Evolutionary conservation across 495 filamentous ascomycete genomes (phyloP).

Genomic region (Aspergillus affinis): DNA sequence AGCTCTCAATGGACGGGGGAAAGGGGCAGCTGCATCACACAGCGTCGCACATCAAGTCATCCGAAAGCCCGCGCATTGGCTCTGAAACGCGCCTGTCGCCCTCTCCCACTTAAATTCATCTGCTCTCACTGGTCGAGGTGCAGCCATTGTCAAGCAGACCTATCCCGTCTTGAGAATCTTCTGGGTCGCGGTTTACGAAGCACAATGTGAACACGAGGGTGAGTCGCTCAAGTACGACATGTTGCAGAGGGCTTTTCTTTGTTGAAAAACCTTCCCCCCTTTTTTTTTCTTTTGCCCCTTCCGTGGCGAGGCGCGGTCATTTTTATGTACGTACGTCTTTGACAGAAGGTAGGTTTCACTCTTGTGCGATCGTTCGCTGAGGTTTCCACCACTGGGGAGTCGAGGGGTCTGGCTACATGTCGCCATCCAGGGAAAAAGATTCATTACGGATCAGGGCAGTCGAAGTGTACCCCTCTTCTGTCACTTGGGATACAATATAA

Average conservation of each 20-base stretch:
- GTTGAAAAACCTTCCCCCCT: not conserved
- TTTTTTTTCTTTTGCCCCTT: not conserved
- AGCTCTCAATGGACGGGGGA: not conserved
- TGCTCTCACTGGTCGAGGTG: too few relatives aligned
- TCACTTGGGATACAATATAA: not conserved
- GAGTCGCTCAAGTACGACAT: not conserved
- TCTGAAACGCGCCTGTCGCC: slow-evolving; percentile 1
- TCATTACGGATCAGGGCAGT: too few relatives aligned
- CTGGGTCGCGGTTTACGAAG: too few relatives aligned
- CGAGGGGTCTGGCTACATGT: too few relatives aligned
- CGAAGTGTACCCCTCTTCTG: not conserved
- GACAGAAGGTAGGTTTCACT: not conserved
- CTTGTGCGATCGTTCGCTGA: not conserved
- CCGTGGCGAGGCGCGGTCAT: not conserved
- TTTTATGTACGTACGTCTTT: not conserved
- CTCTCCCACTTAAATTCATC: too few relatives aligned
- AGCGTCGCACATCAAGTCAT: slow-evolving; percentile 4
- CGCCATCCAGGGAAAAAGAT: too few relatives aligned
- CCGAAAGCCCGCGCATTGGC: not conserved
- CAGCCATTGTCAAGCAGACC: not conserved
- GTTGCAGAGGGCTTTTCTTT: not conserved
- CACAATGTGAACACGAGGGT: not conserved
- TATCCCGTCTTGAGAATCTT: not conserved
- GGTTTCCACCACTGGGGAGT: not conserved
- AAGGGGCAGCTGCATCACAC: not conserved